Conservation (phyloP, 495 filamentous ascomycete species). For the Oidiodendron maius region DNA sequence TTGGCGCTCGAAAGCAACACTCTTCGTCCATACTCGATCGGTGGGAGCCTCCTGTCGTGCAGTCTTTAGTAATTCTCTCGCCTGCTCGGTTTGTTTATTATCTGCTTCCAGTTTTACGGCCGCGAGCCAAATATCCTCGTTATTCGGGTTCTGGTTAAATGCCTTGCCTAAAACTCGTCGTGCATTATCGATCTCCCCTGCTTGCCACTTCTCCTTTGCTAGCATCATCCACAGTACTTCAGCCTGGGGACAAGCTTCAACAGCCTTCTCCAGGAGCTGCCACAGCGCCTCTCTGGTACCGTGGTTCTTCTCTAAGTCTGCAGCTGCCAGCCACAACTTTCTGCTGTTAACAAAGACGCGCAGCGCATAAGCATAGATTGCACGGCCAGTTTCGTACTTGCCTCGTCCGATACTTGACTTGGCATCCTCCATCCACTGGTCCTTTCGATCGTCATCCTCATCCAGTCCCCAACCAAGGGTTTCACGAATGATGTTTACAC, state of each 20-base stretch:
- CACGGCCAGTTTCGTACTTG: conserved; percentile 81
- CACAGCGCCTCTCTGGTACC: conserved; percentile 78
- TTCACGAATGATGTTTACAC: conserved; percentile 80
- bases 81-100: conserved; percentile 70
- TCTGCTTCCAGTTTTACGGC: conserved; percentile 94
- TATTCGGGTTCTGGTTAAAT: conserved; percentile 89
- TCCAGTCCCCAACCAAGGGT: conserved; percentile 92
- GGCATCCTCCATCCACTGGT: conserved; percentile 92
- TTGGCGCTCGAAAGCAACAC: conserved; percentile 84
- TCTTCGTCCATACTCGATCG: conserved; percentile 95
- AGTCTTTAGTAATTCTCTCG: conserved; percentile 69
- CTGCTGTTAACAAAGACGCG: conserved; percentile 80
- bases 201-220: conserved; percentile 87
- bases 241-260: conserved; percentile 83
- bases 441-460: conserved; percentile 94
- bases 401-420: conserved; percentile 69
- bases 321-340: conserved; percentile 80
- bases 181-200: conserved; percentile 78
- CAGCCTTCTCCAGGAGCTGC: conserved; percentile 84
- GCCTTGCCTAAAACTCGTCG: conserved; percentile 75
- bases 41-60: conserved; percentile 85
- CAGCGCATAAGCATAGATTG: conserved; percentile 87
- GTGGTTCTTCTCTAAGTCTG: conserved; percentile 86
- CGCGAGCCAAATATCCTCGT: conserved; percentile 94
- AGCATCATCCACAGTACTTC: conserved; percentile 96